Conservation (phyloP, 176 grass and related monocot genomes). For the Carex parvula region DNA sequence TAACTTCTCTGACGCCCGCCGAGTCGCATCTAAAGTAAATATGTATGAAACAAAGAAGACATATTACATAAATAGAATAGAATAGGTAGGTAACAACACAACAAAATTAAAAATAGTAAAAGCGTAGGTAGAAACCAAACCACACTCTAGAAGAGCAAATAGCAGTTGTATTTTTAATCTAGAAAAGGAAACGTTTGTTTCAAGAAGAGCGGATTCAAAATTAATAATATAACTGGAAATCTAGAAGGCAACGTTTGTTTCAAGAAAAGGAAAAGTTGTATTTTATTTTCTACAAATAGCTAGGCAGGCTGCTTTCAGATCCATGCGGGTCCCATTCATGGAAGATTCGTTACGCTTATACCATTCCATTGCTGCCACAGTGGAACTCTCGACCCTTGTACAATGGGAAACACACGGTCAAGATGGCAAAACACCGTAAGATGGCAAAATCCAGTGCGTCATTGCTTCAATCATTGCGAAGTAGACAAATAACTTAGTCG, state of each 20-base stretch:
- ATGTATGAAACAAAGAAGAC: background rate
- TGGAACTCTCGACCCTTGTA: background rate
- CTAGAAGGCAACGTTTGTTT: background rate
- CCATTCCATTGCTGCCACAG: background rate
- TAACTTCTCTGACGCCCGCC: no score
- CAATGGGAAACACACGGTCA: background rate
- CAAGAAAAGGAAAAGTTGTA: no score
- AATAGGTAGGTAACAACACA: background rate
- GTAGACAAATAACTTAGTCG: background rate
- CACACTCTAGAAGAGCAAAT: no score
- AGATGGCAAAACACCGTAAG: background rate
- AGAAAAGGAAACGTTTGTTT: background rate
- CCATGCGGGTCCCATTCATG: background rate
- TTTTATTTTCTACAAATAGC: background rate
- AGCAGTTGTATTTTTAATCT: no score
- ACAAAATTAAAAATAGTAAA: background rate
- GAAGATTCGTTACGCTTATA: background rate
- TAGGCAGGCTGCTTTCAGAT: background rate
- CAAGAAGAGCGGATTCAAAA: no score
- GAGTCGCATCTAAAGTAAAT: no score
- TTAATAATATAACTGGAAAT: background rate
- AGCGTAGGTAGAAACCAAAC: background rate
- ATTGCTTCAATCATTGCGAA: constrained; percentile 40
- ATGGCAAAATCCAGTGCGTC: constrained; percentile 33
- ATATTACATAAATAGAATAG: background rate